Conservation (phyloP, 768 basidiomycete species). For the Tubosaeta sp. region DNA sequence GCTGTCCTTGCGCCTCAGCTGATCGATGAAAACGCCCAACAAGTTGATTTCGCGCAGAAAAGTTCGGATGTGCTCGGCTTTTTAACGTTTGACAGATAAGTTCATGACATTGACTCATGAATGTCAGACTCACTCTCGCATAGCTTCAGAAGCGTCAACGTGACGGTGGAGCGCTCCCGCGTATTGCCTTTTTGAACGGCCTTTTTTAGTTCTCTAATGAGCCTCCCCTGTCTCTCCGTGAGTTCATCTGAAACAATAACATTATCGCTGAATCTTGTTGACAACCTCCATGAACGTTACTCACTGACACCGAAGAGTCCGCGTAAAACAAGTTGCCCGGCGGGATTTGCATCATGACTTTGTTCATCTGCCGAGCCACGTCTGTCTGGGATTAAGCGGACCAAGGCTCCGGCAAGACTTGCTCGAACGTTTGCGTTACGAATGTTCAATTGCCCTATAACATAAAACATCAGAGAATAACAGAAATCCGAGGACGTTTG, state of each 20-base stretch:
- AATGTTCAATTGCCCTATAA: constrained; percentile 10
- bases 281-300: too few relatives aligned
- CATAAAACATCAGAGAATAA: background rate
- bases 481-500: background rate
- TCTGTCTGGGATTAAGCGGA: background rate
- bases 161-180: constrained; percentile 21
- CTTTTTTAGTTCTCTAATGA: constrained; percentile 10
- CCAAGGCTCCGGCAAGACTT: constrained; percentile 17
- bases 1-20: constrained; percentile 7
- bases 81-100: too few relatives aligned
- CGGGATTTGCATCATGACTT: background rate
- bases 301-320: too few relatives aligned
- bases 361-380: background rate
- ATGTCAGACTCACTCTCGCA: too few relatives aligned
- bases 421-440: constrained; percentile 7
- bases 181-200: background rate
- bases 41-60: background rate
- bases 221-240: background rate
- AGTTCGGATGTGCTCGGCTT: background rate
- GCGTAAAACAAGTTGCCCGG: too few relatives aligned
- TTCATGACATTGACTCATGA: too few relatives aligned
- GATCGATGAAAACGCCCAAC: constrained; percentile 9
- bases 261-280: background rate
- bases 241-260: constrained; percentile 8
- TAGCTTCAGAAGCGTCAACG: too few relatives aligned